These are phyloP conservation scores for Phytopythium boreale DNA, from an alignment of 352 stramenopile genomes.

Conservation along the genomic window DNA sequence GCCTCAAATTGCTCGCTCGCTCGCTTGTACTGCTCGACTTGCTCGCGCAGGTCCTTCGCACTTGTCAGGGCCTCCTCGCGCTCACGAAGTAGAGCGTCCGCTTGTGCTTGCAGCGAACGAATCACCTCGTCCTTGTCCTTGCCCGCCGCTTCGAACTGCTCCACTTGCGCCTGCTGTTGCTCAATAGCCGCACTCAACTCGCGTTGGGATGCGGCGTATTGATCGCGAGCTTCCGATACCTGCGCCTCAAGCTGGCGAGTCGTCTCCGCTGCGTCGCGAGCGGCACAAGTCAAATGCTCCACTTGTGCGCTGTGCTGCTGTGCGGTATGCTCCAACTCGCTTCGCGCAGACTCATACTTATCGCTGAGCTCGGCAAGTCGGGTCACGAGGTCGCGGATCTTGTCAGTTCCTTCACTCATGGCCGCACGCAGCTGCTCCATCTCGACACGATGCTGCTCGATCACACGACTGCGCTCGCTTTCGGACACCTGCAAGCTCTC, in stretches of 20 bases:
- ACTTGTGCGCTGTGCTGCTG: neutral
- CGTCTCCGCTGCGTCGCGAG: neutral
- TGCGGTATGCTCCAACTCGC: neutral
- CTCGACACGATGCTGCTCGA: neutral
- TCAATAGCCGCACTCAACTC: constrained; percentile 12
- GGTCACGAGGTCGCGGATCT: neutral
- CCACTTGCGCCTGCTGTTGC: constrained; percentile 10
- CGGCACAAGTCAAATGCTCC: neutral
- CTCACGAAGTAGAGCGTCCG: constrained; percentile 56
- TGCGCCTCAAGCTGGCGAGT: neutral
- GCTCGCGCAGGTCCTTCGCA: constrained; percentile 42
- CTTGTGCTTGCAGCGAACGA: constrained; percentile 47
- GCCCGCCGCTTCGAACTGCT: constrained; percentile 11
- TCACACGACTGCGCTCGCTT: neutral
- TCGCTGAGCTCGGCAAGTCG: neutral
- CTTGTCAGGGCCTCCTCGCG: constrained; percentile 59
- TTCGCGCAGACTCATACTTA: neutral
- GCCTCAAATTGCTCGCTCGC: constrained; percentile 21
- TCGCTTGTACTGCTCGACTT: constrained; percentile 31
- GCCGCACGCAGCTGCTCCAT: neutral
- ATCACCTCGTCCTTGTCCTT: constrained; percentile 47
- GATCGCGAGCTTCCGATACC: neutral
- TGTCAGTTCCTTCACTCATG: neutral
- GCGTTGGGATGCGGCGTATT: neutral
- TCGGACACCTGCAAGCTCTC: neutral